Evolutionary conservation across 2,329 filamentous ascomycete species (phyloP), one percentile per base, ranked within the genome.

Genomic region (Colletotrichum sp.): DNA sequence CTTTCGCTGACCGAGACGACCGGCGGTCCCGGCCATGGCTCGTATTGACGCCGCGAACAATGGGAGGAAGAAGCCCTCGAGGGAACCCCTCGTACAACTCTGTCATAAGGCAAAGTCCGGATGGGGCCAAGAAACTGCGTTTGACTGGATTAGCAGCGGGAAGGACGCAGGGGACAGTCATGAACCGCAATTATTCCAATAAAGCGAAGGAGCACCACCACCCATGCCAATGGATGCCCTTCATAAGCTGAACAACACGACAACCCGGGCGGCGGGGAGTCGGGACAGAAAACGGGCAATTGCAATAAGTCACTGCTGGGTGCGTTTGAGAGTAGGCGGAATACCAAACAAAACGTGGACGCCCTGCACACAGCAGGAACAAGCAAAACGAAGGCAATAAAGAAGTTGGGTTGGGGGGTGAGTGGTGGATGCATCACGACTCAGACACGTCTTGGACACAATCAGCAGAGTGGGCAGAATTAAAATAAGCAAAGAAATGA

Each of bases 381-480:
- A 59, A 49, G 69, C 52, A 27, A 67, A 49, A 49, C 44, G 63
- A 57, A 22, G 11, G 62, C 36, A 55, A 57, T 57, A 64, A 65
- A 25, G 27, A 25, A 67, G 39, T 19, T 25, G 49, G 39, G 15
- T 39, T 39, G 36, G 36, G 36, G 44, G 19, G 61, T 12, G n/a
- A 49, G 9, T 27, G 36, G 72, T 75, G 68, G 69, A 63, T 67
- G 69, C 69, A 75, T 67, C 73, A 76, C 73, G 63, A 72, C 69
- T 76, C 73, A 72, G 69, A 59, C 69, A 63, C 15, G 16, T 52
- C 27, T 61, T 57, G 65, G 55, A 19, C 25, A 63, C 68, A 72
- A 75, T 68, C 49, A 71, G 27, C 49, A 49, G 30, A 57, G 69
- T 76, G 62, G 72, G 30, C 55, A 49, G 39, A 55, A 29, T 63